These are phyloP conservation scores for Plenodomus lindquistii DNA, from an alignment of 2,329 filamentous ascomycete genomes.

Conservation along the genomic window DNA sequence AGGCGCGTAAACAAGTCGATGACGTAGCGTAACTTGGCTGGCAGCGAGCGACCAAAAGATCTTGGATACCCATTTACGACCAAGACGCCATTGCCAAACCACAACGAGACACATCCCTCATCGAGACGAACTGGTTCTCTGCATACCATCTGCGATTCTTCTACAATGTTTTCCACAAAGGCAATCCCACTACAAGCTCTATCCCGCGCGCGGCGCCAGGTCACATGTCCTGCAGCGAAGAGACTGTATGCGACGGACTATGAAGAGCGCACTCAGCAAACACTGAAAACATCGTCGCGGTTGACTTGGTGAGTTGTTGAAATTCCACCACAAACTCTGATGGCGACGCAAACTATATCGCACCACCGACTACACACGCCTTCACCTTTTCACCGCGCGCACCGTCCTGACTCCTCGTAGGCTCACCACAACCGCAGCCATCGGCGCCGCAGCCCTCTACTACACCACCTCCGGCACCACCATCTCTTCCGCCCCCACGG, in stretches of 20 bases:
- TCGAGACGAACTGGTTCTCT: neutral
- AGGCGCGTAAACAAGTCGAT: conserved; percentile 15
- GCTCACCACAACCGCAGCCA: conserved; percentile 21
- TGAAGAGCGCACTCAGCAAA: conserved; percentile 23
- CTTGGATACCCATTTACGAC: conserved; percentile 3
- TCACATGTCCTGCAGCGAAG: conserved; percentile 10
- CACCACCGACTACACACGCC: neutral
- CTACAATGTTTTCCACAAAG: conserved; percentile 12
- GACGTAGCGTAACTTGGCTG: conserved; percentile 14
- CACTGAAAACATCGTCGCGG: conserved; percentile 18
- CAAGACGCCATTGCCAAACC: conserved; percentile 1
- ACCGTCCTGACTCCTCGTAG: conserved; percentile 8
- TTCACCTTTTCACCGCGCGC: neutral
- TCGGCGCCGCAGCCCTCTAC: conserved; percentile 18
- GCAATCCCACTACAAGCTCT: conserved; percentile 12
- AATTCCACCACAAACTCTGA: conserved; percentile 2
- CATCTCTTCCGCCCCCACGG: neutral
- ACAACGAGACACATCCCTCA: neutral
- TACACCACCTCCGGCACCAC: conserved; percentile 7
- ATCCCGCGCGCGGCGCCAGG: conserved; percentile 7
- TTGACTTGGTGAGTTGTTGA: conserved; percentile 19
- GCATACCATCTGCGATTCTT: neutral
- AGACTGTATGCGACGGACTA: conserved; percentile 22
- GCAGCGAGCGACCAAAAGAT: conserved; percentile 10
- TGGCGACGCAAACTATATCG: neutral